Evolutionary conservation across 768 basidiomycete species (phyloP), one percentile per base, ranked within the genome.

Genomic region (Pluteus cervinus): DNA sequence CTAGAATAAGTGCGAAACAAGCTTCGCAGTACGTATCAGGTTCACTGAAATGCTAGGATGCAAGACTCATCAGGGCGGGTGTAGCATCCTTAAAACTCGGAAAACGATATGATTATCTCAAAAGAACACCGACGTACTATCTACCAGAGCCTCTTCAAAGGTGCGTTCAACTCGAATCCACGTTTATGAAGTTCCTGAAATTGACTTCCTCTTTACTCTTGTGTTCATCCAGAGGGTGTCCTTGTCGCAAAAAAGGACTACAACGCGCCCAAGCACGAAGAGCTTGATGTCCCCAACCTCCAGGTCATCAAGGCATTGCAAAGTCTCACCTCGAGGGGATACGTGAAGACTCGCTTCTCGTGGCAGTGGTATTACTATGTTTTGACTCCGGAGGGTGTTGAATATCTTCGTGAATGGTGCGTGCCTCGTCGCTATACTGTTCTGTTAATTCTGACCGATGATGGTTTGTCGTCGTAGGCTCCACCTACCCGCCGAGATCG

Each of bases 101-200:
- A 55, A 59, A 62, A 49, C 42, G 46, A 61, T 69, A 99, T 99
- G 94, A 83, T 99, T 54, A 97, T 99, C 63, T 73, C 88, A 57
- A 99, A 99, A 76, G 59, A 84, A 66, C 88, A 97, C 78, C 77
- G 84, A 69, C 87, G 89, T 58, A 64, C 76, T 62, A 98, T 99
- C 76, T 99, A 96, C 75, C 93, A 99, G 71, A 86, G 86, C 75
- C 92, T 99, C 76, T 99, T 99, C 88, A 96, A 96, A 72, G 92
- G 91, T 92, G 49, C 49, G 82, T 65, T 12, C 30, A 14, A 7
- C n/a, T 15, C 18, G 8, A 1, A 17, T n/a, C 3, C n/a, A 8
- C 2, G 3, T 2, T 4, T 24, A 41, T 5, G 7, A 16, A n/a
- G 7, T 28, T 6, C 8, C 14, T 9, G 26, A 9, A n/a, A 22